A percentile compares a stretch with the other conserved stretches of the same genome.
Evolutionary conservation across 208 protist species (phyloP).

Genomic region (Leishmania braziliensis): DNA sequence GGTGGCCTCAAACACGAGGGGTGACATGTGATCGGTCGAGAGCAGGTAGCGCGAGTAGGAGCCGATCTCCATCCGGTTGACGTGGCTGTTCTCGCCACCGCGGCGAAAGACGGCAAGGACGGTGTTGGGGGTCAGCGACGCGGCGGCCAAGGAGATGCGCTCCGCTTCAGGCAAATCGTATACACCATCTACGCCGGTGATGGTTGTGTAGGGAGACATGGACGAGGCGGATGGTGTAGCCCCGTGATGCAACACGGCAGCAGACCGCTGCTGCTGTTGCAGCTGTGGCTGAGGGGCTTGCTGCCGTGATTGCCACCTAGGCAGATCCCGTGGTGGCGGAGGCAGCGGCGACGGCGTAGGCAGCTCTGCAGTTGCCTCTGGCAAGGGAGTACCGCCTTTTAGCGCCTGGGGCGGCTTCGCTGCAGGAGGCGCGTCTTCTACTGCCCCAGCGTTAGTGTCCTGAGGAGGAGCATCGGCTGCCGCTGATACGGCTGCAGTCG

Average conservation of each 20-base stretch:
- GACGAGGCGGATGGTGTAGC: background rate
- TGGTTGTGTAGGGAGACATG: constrained; percentile 1
- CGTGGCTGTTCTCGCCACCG: constrained; percentile 70
- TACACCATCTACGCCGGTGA: background rate
- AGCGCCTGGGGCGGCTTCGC: background rate
- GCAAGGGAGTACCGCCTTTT: background rate
- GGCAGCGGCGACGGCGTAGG: background rate
- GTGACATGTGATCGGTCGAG: constrained; percentile 42
- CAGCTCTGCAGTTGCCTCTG: background rate
- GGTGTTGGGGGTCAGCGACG: constrained; percentile 30
- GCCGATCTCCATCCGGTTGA: constrained; percentile 72
- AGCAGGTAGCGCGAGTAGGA: constrained; percentile 77
- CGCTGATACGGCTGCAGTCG: background rate
- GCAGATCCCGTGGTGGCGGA: background rate
- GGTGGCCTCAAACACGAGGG: constrained; percentile 31
- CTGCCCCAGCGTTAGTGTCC: background rate
- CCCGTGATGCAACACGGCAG: background rate
- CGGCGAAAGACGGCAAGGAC: constrained; percentile 49
- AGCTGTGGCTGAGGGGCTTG: background rate
- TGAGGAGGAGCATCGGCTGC: background rate
- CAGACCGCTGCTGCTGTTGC: background rate
- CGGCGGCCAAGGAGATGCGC: constrained; percentile 23
- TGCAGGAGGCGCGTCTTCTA: background rate
- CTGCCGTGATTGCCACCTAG: background rate
- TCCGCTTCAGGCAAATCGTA: constrained; percentile 11